Conservation (phyloP, 306 rosid species). For the Fagus sylvatica region DNA sequence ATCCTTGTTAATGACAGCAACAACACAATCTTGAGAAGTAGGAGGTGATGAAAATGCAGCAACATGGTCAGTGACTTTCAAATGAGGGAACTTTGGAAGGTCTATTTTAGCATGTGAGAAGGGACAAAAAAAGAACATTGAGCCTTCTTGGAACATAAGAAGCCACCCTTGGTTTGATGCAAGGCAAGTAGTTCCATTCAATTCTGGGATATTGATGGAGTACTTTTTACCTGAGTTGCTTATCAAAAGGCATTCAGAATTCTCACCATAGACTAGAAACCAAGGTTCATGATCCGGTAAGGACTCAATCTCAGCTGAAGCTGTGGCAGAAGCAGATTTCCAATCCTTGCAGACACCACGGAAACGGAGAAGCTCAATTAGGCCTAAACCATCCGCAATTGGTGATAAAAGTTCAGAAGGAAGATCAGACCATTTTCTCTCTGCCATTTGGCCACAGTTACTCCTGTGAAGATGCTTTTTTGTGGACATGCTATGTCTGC, state of each 20-base stretch:
- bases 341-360: constrained; percentile 39
- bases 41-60: constrained; percentile 39
- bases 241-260: neutral
- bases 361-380: constrained; percentile 26
- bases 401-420: constrained; percentile 18
- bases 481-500: no score
- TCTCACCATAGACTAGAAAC: constrained; percentile 26
- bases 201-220: constrained; percentile 11
- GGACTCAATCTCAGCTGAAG: constrained; percentile 5
- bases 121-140: constrained; percentile 37
- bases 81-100: constrained; percentile 30
- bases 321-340: constrained; percentile 17
- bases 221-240: neutral
- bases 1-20: neutral
- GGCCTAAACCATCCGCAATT: constrained; percentile 15
- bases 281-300: neutral
- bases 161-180: constrained; percentile 44
- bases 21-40: constrained; percentile 19
- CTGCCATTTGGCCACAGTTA: neutral
- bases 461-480: no score
- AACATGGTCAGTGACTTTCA: neutral
- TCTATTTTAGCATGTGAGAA: constrained; percentile 29
- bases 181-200: constrained; percentile 35
- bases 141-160: constrained; percentile 15
- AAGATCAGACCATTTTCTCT: constrained; percentile 24